Percentiles rank a stretch among this genome's conserved stretches.
phyloP scores from a whole-genome alignment of 1,139 yeast species.

The Zygosaccharomyces sapae region DNA sequence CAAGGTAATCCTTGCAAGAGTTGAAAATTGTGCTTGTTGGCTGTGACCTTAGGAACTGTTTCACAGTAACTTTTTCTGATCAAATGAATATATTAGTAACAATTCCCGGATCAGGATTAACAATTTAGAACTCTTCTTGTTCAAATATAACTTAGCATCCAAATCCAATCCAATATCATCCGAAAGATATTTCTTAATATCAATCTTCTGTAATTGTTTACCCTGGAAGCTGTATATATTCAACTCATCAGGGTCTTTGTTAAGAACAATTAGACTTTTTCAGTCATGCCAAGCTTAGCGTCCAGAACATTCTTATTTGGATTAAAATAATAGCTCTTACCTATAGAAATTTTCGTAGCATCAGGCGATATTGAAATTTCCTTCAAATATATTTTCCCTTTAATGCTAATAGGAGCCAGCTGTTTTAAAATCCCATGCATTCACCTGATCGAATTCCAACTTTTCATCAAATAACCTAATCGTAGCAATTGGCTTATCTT shows the following conservation, averaged over 20 bases:
- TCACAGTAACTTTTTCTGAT: conserved; percentile 28
- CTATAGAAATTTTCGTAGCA: conserved; percentile 10
- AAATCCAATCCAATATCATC: conserved; percentile 9
- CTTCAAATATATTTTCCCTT: conserved; percentile 18
- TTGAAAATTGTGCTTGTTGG: conserved; percentile 26
- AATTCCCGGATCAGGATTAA: conserved; percentile 26
- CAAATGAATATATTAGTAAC: conserved; percentile 32
- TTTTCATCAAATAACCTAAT: conserved; percentile 18
- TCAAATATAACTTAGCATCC: conserved; percentile 21
- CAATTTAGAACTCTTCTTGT: conserved; percentile 33
- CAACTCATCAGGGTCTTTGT: conserved; percentile 24
- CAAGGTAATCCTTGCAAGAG: conserved; percentile 22
- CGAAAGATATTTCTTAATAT: conserved; percentile 19
- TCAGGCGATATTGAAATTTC: conserved; percentile 18
- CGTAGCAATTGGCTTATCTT: conserved; percentile 15
- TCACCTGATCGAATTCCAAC: conserved; percentile 17
- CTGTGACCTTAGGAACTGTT: conserved; percentile 16
- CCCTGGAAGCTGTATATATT: conserved; percentile 33
- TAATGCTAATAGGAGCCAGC: conserved; percentile 25
- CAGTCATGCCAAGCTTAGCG: conserved; percentile 33
- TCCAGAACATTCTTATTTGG: conserved; percentile 14
- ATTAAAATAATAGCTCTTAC: conserved; percentile 10
- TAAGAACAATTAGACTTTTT: conserved; percentile 31
- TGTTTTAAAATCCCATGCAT: conserved; percentile 29
- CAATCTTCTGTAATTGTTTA: conserved; percentile 26